Base-by-base conservation (phyloP, 2,329 filamentous ascomycete genomes). In the Graphiopsis chlorocephala region DNA sequence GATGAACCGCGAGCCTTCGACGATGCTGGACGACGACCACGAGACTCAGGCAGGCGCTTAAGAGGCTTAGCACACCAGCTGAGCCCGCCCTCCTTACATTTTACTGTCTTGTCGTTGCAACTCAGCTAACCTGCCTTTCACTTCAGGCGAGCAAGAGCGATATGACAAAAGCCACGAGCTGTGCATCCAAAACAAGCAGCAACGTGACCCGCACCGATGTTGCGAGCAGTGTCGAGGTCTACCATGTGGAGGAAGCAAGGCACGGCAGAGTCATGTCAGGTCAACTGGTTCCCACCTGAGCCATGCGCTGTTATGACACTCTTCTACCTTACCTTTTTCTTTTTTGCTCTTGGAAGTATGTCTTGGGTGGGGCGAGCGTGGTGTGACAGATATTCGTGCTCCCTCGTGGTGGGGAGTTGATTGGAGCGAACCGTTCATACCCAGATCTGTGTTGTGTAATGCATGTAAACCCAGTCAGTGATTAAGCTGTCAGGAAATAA, bases 1-100 rank as follows among this genome's bases (percentile, higher is more conserved):
- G 76, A 97, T 98, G 94, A 62, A 50, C 25, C 47, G 60, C 48
- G 60, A 62, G 60, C 60, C 65, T 15, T 66, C 67, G 25, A 60
- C 68, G 14, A 62, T 62, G 60, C 47, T 62, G 42, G 65, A 65
- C 35, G 64, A 67, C 63, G 64, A 64, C 62, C 64, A 67, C 29
- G 67, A 64, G 38, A 65, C 67, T 50, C 67, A 69, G 64, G 65
- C 67, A 53, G 68, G 66, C 58, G 67, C 68, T 47, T 67, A 64
- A 64, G 56, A 17, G 64, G 53, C 72, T 62, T 55, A 10, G 60
- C 48, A 53, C 25, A 33, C 31, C 42, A 42, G 48, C 60, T 55
- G 60, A 62, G 60, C 60, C 60, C 35, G 60, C 33, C 60, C 60
- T 62, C 60, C 60, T 29, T 62, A 50, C 33, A 55, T 62, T 33